Evolutionary conservation across 2,329 filamentous ascomycete species (phyloP).

Genomic region (Xylariaceae sp.): DNA sequence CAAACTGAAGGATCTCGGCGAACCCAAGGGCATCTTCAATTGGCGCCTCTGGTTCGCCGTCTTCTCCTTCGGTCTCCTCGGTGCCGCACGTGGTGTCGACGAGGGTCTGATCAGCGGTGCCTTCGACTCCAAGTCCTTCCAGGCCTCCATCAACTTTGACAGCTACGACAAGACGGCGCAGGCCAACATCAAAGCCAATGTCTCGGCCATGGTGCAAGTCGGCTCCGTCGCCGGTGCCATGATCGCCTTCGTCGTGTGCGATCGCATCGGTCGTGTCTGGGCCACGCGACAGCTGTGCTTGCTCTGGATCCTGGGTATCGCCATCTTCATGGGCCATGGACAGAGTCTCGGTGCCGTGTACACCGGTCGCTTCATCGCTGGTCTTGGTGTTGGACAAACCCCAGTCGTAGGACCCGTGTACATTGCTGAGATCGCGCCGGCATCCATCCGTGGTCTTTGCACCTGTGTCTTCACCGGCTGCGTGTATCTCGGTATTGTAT

Average conservation of each 20-base stretch:
- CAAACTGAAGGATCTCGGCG: constrained; percentile 55
- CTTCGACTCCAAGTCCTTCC: constrained; percentile 62
- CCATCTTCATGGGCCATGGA: constrained; percentile 52
- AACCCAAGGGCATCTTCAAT: constrained; percentile 67
- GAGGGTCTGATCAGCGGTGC: constrained; percentile 73
- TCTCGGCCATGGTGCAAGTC: constrained; percentile 77
- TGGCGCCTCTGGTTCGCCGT: constrained; percentile 76
- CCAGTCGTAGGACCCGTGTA: constrained; percentile 66
- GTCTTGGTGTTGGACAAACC: constrained; percentile 61
- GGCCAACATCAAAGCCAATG: constrained; percentile 69
- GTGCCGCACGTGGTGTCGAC: constrained; percentile 72
- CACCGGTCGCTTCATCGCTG: constrained; percentile 61
- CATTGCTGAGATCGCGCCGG: constrained; percentile 66
- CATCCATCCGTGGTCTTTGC: constrained; percentile 65
- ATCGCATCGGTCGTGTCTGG: constrained; percentile 58
- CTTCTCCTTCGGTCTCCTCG: constrained; percentile 67
- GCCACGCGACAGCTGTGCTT: constrained; percentile 54
- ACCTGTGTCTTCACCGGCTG: constrained; percentile 65
- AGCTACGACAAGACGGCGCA: constrained; percentile 47
- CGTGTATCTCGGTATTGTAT: constrained; percentile 72
- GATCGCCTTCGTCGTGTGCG: constrained; percentile 55
- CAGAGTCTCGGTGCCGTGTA: constrained; percentile 55
- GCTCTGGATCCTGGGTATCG: constrained; percentile 54
- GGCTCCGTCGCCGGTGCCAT: constrained; percentile 68
- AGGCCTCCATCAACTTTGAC: constrained; percentile 52